Base-by-base conservation (phyloP, 2,329 filamentous ascomycete species). In the Stemphylium lycopersici region DNA sequence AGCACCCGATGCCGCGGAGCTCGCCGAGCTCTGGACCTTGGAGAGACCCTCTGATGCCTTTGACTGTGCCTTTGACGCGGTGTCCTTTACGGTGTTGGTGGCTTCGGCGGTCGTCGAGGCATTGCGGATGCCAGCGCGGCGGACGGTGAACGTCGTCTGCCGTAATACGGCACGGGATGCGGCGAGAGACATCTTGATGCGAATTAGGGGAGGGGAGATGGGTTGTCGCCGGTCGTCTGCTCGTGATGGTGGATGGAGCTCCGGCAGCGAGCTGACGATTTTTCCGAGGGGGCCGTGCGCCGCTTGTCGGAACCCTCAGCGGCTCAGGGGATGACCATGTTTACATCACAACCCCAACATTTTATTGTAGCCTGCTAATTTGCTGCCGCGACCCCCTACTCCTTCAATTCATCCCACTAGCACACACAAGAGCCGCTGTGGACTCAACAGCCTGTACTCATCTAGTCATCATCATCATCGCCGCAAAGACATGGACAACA, bases 21-120 rank as follows among this genome's bases (percentile, higher is more conserved):
- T 90, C 67, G 92, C 93, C 48, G 90, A 87, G 68, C 89, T 87
- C 62, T 88, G 83, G 70, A 95, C 93, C 73, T 87, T 87, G 68
- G 90, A 91, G 50, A 97, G 85, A 62, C 92, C 91, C 79, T 96
- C 84, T 63, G 87, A 84, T 59, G 93, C 93, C 84, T 92, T 93
- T 70, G 81, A 74, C 55, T 72, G 66, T 55, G 91, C 92, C 83
- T 91, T 91, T 69, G 70, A 66, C 48, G 76, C 74, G 60, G 75
- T 78, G 60, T 80, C 78, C 73, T 81, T 81, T 42, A 76, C 79
- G 22, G 76, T 74, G 44, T 72, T 71, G 59, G 79, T 73, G 62
- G 76, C 77, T 68, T 80, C 77, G 63, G 79, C 73, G 32, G 79
- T 80, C 43, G 76, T 78, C 48, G 80, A 82, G 66, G 79, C 79